Evolutionary conservation across 78 protist genomes (phyloP).

Genomic region (Paratrimastix pyriformis): DNA sequence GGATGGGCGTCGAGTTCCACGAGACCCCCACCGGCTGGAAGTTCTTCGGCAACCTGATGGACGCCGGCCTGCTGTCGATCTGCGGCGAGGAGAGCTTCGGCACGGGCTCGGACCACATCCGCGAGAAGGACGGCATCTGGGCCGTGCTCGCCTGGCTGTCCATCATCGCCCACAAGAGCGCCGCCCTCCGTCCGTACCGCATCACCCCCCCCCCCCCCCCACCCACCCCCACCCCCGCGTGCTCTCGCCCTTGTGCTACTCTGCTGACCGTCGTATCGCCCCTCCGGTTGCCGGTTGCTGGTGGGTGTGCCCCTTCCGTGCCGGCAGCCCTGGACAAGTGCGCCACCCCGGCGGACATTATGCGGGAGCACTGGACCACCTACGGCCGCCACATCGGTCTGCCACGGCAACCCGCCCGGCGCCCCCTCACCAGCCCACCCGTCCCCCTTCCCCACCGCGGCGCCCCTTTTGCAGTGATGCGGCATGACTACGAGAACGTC

Average conservation of each 20-base stretch:
- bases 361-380: conserved; percentile 61
- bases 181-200: not conserved
- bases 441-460: too few relatives aligned
- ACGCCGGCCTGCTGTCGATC: conserved; percentile 33
- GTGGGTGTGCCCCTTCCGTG: too few relatives aligned
- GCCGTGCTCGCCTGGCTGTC: conserved; percentile 74
- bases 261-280: not conserved
- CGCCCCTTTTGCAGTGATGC: too few relatives aligned
- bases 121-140: conserved; percentile 98
- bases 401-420: too few relatives aligned
- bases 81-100: conserved; percentile 71
- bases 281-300: conserved; percentile 50
- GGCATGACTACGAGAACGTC: conserved; percentile 78
- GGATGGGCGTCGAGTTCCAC: conserved; percentile 1
- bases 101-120: conserved; percentile 81
- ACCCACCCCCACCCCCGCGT: not conserved
- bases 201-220: not conserved
- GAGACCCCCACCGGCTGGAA: conserved; percentile 92
- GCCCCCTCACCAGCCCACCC: too few relatives aligned
- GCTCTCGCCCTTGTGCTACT: not conserved
- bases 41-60: conserved; percentile 93
- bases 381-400: conserved; percentile 86
- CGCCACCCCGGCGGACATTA: too few relatives aligned
- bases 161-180: conserved; percentile 28
- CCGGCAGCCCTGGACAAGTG: too few relatives aligned